Evolutionary conservation across 2,329 filamentous ascomycete species (phyloP), one percentile per base, ranked within the genome.

Genomic region (Simplicillium sp.): DNA sequence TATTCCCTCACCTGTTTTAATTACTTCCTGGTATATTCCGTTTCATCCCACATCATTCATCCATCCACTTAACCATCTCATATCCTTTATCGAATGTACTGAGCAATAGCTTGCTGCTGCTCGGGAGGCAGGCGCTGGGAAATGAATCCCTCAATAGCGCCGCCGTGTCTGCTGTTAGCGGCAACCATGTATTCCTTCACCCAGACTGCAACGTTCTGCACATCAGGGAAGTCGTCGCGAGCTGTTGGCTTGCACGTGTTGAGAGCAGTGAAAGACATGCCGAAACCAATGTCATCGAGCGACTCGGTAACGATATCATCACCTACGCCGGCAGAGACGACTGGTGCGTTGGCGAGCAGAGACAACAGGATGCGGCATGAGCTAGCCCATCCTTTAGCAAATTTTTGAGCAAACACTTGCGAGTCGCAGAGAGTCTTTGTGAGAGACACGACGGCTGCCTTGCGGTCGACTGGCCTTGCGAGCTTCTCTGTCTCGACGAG

Each of bases 251-350:
- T 87, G 67, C 90, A 92, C 0, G 90, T 96, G 66, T 90, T 94
- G 47, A 98, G 75, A 28, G 86, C 82, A 1, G 92, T 97, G 64
- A 94, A 98, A 8, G 88, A 90, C 48, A 96, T 81, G 18, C 92
- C 92, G 55, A 98, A 98, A 20, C 87, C 83, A 50, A 96, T 80
- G 58, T 98, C 92, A 53, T 98, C 92, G 18, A 95, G 85, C 54
- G 97, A 82, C 57, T 97, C 92, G 11, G 80, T 77, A 47, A 94
- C 82, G 38, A 86, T 67, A 50, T 94, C 87, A 48, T 87, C 82
- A 43, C 82, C 81, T 29, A 73, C 66, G 2, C 82, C 76, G 13
- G 69, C 65, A 7, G 74, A 66, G 4, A 90, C 75, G 29, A 68
- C 65, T 2, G 90, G 89, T 18, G 90, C 87, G 62, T 95, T 94